Base-by-base conservation (phyloP, 352 stramenopile species). In the Phytopythium montanum region DNA sequence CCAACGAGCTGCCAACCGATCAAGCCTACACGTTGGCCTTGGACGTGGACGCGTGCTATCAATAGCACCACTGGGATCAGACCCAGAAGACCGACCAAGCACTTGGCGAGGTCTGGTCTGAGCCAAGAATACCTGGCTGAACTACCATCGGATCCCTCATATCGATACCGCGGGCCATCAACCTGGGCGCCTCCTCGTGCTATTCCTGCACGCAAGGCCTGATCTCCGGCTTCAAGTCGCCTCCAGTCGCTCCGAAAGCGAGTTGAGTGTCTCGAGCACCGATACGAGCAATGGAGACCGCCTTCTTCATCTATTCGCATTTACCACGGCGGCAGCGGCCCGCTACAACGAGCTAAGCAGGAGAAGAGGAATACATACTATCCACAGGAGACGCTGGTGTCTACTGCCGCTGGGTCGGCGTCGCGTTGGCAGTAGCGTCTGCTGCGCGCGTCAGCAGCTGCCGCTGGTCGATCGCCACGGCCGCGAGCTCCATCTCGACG, bases 401-500 rank as follows among this genome's bases (percentile, higher is more conserved):
- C 33, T 26, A 18, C 36, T 2, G 16, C 7, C 36, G 25, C 25
- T 52, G 45, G 25, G 25, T 13, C 4, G 53, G 38, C 23, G 26
- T 33, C 25, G 38, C 53, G 38, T 14, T 18, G 5, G 53, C 34
- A 4, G 53, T 59, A 0, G 53, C 38, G 16, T 36, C 38, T 5
- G 59, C 58, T 29, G 70, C 66, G 19, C 56, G 25, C 13, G 54
- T 21, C 48, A 79, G 63, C 56, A 83, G 64, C 36, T 62, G 59
- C 53, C 70, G 56, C 45, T 82, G 65, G 61, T 78, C 65, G 28
- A 90, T 62, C 23, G 77, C 76, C 49, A 90, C 76, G 3, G 72
- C 60, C 26, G 78, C 74, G 59, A 91, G 79, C 50, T 91, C 79
- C 78, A 88, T 88, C 57, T 81, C 76, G 54, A 91, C 76, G 53